These are phyloP conservation scores for Fusarium longipes DNA, from an alignment of 2,329 filamentous ascomycete species.

Conservation along the genomic window DNA sequence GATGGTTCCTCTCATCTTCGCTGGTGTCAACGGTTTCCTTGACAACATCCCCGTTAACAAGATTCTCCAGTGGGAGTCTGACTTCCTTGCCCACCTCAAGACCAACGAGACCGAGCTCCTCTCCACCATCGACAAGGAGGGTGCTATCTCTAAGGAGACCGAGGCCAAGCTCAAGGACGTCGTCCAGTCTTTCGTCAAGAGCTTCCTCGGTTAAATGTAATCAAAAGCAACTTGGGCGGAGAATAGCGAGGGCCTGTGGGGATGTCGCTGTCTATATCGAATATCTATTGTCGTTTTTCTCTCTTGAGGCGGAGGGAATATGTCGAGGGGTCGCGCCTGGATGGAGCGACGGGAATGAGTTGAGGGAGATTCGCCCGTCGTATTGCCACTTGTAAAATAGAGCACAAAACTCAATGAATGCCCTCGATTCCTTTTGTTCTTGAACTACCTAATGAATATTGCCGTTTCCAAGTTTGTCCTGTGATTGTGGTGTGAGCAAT, in stretches of 20 bases:
- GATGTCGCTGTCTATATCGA: conserved; percentile 62
- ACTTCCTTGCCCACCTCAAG: conserved; percentile 93
- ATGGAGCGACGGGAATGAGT: conserved; percentile 58
- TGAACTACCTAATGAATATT: conserved; percentile 17
- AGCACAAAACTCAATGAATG: conserved; percentile 70
- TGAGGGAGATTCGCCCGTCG: conserved; percentile 60
- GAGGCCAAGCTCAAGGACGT: conserved; percentile 85
- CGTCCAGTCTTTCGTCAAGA: conserved; percentile 88
- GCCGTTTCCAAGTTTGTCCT: background rate
- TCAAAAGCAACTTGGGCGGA: conserved; percentile 46
- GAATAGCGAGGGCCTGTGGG: conserved; percentile 50
- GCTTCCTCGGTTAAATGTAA: conserved; percentile 74
- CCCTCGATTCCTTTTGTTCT: conserved; percentile 70
- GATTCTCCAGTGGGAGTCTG: conserved; percentile 92
- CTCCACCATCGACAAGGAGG: conserved; percentile 92
- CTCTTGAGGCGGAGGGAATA: conserved; percentile 59
- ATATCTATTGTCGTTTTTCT: conserved; percentile 59
- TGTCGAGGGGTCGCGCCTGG: conserved; percentile 60
- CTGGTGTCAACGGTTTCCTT: conserved; percentile 97
- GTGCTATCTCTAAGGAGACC: conserved; percentile 92
- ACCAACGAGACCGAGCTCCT: conserved; percentile 88
- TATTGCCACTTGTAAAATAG: conserved; percentile 72
- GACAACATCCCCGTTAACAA: conserved; percentile 89
- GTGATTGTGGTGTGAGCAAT: background rate
- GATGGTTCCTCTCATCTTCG: conserved; percentile 99